Conservation (phyloP, 257 asterid genomes). For the Catharanthus roseus region DNA sequence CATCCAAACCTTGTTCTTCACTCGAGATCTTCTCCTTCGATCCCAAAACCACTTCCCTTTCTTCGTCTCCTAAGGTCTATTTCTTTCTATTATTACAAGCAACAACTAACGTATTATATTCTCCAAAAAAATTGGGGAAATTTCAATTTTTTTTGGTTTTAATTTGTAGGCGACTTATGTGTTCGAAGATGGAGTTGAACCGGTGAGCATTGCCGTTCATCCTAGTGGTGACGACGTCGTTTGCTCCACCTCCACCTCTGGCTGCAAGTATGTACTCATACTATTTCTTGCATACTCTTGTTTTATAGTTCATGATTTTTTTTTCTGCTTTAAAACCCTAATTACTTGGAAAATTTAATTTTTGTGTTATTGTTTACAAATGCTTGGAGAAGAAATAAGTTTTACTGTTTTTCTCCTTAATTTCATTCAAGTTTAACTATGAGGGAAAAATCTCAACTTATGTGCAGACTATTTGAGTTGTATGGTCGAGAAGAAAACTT, state of each 20-base stretch:
- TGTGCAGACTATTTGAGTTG: constrained; percentile 68
- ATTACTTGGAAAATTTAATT: background rate
- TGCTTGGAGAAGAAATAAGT: background rate
- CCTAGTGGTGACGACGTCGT: constrained; percentile 79
- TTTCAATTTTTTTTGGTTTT: constrained; percentile 11
- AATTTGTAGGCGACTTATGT: constrained; percentile 52
- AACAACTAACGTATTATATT: no score
- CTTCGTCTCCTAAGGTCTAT: constrained; percentile 70
- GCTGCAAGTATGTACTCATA: constrained; percentile 70
- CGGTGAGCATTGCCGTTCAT: constrained; percentile 66
- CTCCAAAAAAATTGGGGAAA: background rate
- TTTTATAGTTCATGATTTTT: constrained; percentile 3
- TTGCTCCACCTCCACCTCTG: constrained; percentile 81
- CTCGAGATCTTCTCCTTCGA: constrained; percentile 82
- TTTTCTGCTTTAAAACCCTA: background rate
- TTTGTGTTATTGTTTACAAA: background rate
- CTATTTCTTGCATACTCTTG: background rate
- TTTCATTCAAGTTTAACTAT: background rate
- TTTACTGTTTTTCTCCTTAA: background rate
- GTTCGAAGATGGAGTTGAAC: constrained; percentile 64
- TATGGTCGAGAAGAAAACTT: constrained; percentile 48
- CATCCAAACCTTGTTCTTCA: constrained; percentile 39
- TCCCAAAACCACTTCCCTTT: constrained; percentile 47
- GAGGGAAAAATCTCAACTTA: background rate
- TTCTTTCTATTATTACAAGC: no score